Base-by-base conservation (phyloP, 2,329 filamentous ascomycete species). In the Pezicula carpinea region DNA sequence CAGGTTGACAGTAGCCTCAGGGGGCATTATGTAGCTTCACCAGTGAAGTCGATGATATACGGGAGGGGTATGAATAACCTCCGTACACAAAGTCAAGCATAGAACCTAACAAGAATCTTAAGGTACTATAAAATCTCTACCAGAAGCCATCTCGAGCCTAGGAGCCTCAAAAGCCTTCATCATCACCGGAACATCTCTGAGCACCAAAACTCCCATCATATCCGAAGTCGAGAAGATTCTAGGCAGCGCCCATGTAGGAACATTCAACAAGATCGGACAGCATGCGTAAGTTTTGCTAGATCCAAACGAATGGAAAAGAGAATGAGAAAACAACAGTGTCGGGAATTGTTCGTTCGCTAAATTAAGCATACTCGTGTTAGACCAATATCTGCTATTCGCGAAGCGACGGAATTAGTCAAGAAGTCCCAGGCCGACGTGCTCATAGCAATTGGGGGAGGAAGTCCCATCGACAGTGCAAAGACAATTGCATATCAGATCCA, bases 371-470 rank as follows among this genome's bases (percentile, higher is more conserved):
- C n/a, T n/a, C n/a, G n/a, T 29, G 11, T 42, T 22, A 51, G 49
- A 33, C 76, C 76, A 1, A 65, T 79, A n/a, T 71, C 71, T 3
- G 64, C 78, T 38, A 65, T 80, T 1, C 75, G 77, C 54, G 66
- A 75, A 54, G 75, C 76, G 2, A 75, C 73, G 1, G 61, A 70
- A 11, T 53, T 69, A 2, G 72, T 79, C 6, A 62, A 68, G 14
- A 72, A 77, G 50, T 39, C 55, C 2, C 63, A 54, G 29, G 72
- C 79, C 43, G 76, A 80, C 56, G 79, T 75, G 0, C 69, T 80
- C 38, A 75, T 81, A 48, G 69, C 65, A 36, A 69, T 80, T 15
- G 77, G 76, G 5, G 77, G 77, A 14, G 77, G 77, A 23, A 70
- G 66, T 14, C 76, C 76, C 2, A 80, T 80, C 49, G 76, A 80